Evolutionary conservation across 768 basidiomycete genomes (phyloP), one percentile per base, ranked within the genome.

Genomic region (Boletus pseudo-olivaceus): DNA sequence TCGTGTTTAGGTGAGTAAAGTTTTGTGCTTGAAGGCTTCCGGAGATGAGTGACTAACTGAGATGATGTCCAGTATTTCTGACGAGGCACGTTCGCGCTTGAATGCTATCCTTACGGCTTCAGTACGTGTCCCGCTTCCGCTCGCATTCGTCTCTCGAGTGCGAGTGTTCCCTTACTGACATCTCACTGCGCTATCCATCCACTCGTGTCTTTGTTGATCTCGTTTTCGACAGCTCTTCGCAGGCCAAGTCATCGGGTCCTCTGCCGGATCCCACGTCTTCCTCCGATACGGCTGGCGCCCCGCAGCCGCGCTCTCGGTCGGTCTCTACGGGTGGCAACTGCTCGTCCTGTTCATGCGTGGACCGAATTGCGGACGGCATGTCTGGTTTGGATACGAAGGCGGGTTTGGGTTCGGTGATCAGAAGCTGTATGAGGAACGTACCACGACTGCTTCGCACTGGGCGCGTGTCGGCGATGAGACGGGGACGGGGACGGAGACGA

Each of bases 331-430:
- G 0, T 69, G 68, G 47, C 70, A 69, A 26, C 30, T 78, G 1
- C 15, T 75, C 7, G 56, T 77, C 0, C 61, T 78, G 12, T 57
- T 75, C 11, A 44, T 64, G 23, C 68, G 76, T 33, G 77, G 77
- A 5, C 77, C 77, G 3, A 56, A 68, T 20, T 72, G 67, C 32
- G 61, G 62, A 43, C 66, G 76, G 23, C 27, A 57, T 33, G 50
- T 63, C 26, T 87, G 86, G 86, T 74, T 86, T 61, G 84, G 86
- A 12, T 84, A 80, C 58, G 75, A 82, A 60, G 83, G 83, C n/a
- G 83, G 84, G 12, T 55, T 76, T 23, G 17, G 10, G n/a, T 23
- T 34, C 1, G 20, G 32, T 5, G 40, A 30, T 19, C 51, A 30
- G 23, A 41, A 27, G 17, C 12, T 12, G 33, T 38, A 35, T 20